These are phyloP conservation scores for Dicorynia guianensis DNA, from an alignment of 306 rosid genomes.

Conservation along the genomic window DNA sequence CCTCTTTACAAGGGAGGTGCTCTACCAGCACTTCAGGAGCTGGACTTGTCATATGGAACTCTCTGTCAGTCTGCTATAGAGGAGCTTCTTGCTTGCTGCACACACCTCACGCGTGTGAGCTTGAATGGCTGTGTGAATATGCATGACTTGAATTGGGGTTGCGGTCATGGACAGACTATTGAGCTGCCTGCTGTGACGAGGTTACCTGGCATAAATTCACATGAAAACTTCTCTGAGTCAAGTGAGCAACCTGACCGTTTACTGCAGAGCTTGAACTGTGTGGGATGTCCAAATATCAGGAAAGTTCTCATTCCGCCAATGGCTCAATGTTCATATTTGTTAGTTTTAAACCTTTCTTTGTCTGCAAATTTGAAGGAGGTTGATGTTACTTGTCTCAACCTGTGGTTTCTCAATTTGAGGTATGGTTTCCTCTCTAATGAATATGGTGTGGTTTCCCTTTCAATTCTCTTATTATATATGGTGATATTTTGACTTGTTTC, in stretches of 20 bases:
- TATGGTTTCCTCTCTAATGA: conserved; percentile 33
- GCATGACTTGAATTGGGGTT: conserved; percentile 97
- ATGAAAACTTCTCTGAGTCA: conserved; percentile 47
- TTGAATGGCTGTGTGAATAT: conserved; percentile 94
- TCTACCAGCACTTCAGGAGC: conserved; percentile 90
- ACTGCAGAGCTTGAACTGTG: conserved; percentile 91
- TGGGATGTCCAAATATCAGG: conserved; percentile 89
- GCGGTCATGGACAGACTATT: conserved; percentile 45
- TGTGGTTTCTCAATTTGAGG: conserved; percentile 92
- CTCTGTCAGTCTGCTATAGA: conserved; percentile 94
- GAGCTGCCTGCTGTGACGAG: conserved; percentile 45
- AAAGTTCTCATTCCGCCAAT: conserved; percentile 86
- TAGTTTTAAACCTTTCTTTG: conserved; percentile 79
- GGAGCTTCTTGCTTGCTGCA: conserved; percentile 95
- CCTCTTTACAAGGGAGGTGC: conserved; percentile 95
- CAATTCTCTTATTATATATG: conserved; percentile 19
- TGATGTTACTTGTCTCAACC: conserved; percentile 87
- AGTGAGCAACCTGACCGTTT: conserved; percentile 71
- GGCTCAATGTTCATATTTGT: conserved; percentile 77
- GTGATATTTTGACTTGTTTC: conserved; percentile 36
- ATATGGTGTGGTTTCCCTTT: conserved; percentile 17
- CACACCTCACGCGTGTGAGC: conserved; percentile 90
- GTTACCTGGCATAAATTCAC: conserved; percentile 47
- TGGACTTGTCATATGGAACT: conserved; percentile 93
- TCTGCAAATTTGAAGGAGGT: conserved; percentile 88